These are phyloP conservation scores for Globisporangium viniferum DNA, from an alignment of 352 stramenopile species.

Conservation along the genomic window DNA sequence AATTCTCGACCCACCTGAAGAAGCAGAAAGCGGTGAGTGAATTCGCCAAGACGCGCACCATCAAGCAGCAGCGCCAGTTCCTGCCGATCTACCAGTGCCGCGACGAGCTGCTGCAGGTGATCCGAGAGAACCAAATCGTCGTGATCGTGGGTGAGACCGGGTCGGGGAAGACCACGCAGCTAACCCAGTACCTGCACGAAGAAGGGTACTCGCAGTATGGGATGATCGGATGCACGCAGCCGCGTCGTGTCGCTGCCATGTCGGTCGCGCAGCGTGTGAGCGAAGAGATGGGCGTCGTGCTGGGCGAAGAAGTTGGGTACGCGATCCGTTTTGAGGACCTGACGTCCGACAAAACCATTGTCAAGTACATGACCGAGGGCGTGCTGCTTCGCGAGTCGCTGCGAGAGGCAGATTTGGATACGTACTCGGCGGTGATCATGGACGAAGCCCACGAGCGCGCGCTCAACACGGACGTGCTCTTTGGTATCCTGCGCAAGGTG, in stretches of 20 bases:
- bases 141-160: slow-evolving; percentile 99
- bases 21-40: slow-evolving; percentile 89
- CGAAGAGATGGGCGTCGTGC: slow-evolving; percentile 94
- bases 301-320: slow-evolving; percentile 91
- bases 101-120: slow-evolving; percentile 95
- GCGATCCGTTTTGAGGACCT: slow-evolving; percentile 95
- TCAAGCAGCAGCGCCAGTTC: slow-evolving; percentile 95
- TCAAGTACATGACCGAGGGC: slow-evolving; percentile 97
- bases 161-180: slow-evolving; percentile 97
- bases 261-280: slow-evolving; percentile 98
- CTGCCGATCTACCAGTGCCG: slow-evolving; percentile 95
- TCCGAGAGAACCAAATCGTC: slow-evolving; percentile 98
- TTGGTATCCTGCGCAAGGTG: slow-evolving; percentile 91
- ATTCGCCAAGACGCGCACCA: slow-evolving; percentile 96
- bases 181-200: slow-evolving; percentile 95
- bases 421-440: slow-evolving; percentile 91
- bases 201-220: slow-evolving; percentile 88
- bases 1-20: slow-evolving; percentile 95
- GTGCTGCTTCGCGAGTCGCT: slow-evolving; percentile 93
- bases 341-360: slow-evolving; percentile 92
- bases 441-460: slow-evolving; percentile 94
- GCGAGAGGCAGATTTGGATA: slow-evolving; percentile 82
- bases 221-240: slow-evolving; percentile 96
- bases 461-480: slow-evolving; percentile 94
- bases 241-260: slow-evolving; percentile 98